Evolutionary conservation across 768 basidiomycete genomes (phyloP).

Genomic region (Xanthoconium purpureum): DNA sequence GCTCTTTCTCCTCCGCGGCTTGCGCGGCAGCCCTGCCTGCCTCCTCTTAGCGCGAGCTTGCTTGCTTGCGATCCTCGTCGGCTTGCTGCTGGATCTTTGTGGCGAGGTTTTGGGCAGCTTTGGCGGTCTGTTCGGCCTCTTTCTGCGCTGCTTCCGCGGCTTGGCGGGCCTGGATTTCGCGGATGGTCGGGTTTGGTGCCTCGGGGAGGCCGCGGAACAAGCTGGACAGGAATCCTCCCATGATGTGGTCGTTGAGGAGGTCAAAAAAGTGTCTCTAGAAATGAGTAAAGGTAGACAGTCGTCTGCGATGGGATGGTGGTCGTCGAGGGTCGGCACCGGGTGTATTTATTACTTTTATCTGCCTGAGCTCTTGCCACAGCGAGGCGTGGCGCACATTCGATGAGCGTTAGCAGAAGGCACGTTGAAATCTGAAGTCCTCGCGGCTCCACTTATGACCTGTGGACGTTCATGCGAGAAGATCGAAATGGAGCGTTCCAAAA

Average conservation of each 20-base stretch:
- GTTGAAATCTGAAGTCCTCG: no score
- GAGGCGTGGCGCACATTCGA: background rate
- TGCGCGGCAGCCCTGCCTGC: constrained; percentile 1
- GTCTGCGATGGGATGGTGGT: background rate
- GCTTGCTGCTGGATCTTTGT: constrained; percentile 1
- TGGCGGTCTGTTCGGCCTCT: background rate
- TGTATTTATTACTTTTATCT: background rate
- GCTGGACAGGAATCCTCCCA: constrained; percentile 9
- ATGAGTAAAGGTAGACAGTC: background rate
- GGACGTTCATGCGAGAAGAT: no score
- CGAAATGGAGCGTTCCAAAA: background rate
- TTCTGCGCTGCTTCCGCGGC: background rate
- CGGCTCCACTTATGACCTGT: no score
- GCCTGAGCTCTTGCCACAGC: background rate
- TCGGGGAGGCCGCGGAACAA: constrained; percentile 7
- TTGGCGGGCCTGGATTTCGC: background rate
- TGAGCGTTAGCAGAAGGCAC: no score
- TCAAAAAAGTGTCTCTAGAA: background rate
- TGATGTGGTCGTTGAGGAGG: background rate
- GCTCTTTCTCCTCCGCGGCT: constrained; percentile 3
- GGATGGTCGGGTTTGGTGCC: background rate
- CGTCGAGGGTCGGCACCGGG: background rate
- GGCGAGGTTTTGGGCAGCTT: background rate
- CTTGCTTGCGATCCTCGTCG: constrained; percentile 11
- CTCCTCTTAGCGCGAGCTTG: constrained; percentile 2